Evolutionary conservation across 1,284 basidiomycete genomes (phyloP).

Genomic region (Fomitopsis palustris): DNA sequence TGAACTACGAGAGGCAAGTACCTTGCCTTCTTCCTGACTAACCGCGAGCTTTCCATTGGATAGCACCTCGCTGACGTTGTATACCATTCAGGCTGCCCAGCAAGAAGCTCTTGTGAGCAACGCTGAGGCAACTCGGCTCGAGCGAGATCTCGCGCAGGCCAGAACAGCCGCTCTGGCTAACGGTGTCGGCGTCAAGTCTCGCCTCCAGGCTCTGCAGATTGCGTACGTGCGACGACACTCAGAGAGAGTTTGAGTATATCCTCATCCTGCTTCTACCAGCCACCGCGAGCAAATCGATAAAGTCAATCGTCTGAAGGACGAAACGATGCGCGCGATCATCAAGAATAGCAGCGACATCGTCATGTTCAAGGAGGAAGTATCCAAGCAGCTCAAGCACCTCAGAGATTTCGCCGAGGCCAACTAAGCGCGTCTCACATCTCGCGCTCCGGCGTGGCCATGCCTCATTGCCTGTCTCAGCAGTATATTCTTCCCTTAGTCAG

Average conservation of each 20-base stretch:
- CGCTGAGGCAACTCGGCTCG: constrained; percentile 57
- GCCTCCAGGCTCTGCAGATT: constrained; percentile 63
- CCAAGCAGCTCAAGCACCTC: constrained; percentile 61
- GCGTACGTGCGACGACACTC: constrained; percentile 30
- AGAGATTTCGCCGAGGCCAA: constrained; percentile 62
- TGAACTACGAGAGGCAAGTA: constrained; percentile 66
- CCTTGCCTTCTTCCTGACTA: constrained; percentile 1
- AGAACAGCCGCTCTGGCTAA: constrained; percentile 70
- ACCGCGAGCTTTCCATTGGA: background rate
- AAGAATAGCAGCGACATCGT: constrained; percentile 79
- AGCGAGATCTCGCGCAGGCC: constrained; percentile 67
- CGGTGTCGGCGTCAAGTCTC: constrained; percentile 75
- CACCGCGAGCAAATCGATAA: constrained; percentile 76
- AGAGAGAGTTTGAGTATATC: background rate
- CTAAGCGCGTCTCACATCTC: constrained; percentile 18
- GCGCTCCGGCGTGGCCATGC: background rate
- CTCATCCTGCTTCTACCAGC: constrained; percentile 33
- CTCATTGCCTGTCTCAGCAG: background rate
- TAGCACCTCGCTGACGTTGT: background rate
- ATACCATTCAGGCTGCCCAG: constrained; percentile 56
- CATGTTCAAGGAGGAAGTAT: constrained; percentile 73
- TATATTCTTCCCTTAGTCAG: constrained; percentile 4
- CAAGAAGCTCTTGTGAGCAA: constrained; percentile 63
- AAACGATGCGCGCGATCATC: constrained; percentile 73
- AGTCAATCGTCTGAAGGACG: constrained; percentile 65